Base-by-base conservation (phyloP, 1,139 yeast species). In the Suhomyces bribrorum region DNA sequence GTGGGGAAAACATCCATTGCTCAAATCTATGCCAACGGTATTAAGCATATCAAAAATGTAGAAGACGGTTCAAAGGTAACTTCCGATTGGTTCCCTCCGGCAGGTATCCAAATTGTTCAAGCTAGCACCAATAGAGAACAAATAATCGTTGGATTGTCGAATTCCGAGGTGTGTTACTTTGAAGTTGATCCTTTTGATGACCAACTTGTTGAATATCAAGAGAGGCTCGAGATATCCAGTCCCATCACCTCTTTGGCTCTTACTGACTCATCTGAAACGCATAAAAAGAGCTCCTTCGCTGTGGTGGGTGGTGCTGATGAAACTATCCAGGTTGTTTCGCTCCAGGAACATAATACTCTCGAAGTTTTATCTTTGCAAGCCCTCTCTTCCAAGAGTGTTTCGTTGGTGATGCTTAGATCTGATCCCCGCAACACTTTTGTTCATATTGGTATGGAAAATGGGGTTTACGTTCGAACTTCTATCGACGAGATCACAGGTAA, bases 81-180 rank as follows among this genome's bases (percentile, higher is more conserved):
- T 1, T 69, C 79, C 6, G 86, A 86, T 47, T 92, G 98, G 98
- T 70, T 64, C 29, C 88, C 96, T 1, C 95, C 96, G 0, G 83
- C 84, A 0, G 95, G 95, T 5, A 79, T 84, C 12, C 67, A 75
- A 22, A 73, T 92, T 29, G 53, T 75, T 0, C 64, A 69, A 18
- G 84, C 90, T 0, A 60, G 87, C 1, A 64, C 84, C 3, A 87
- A 87, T 26, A 69, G 73, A 28, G 72, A 75, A 14, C 97, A 92
- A 57, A 68, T 90, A 0, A 78, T 78, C 0, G 54, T 92, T 7
- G 89, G 82, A 0, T 60, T 92, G 7, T 81, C 94, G 2, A 86
- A 83, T 53, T 71, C 81, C 40, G 90, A 86, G 43, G 52, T 92
- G 3, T 83, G 85, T 5, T 92, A 92, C 59, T 90, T 92, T 60